Conservation (phyloP, 73 alveolate species). For the Uronychia setigera region DNA sequence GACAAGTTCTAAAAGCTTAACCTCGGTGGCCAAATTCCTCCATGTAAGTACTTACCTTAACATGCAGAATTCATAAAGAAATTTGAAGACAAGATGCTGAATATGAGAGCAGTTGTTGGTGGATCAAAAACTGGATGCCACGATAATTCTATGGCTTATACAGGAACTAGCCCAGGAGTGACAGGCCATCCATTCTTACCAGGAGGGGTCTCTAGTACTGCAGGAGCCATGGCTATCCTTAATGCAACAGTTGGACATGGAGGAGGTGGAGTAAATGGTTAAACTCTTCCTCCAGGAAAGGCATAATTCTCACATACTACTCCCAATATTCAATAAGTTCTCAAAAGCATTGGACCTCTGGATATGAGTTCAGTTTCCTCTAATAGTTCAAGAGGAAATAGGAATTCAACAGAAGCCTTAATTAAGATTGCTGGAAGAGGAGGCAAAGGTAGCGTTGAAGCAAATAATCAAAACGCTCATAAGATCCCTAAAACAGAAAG, state of each 20-base stretch:
- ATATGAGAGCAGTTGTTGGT: background rate
- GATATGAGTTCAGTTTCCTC: slow-evolving; percentile 1
- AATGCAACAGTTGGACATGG: background rate
- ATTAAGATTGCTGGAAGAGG: background rate
- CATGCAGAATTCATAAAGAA: slow-evolving; percentile 35
- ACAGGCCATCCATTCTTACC: background rate
- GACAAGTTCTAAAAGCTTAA: slow-evolving; percentile 35
- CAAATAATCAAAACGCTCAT: background rate
- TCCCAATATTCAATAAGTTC: slow-evolving; percentile 45
- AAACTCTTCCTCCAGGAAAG: background rate
- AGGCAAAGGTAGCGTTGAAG: background rate
- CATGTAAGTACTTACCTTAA: background rate
- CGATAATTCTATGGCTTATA: background rate
- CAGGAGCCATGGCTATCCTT: background rate
- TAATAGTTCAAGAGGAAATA: background rate
- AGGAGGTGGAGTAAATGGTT: background rate
- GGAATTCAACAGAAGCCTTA: background rate
- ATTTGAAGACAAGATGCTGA: slow-evolving; percentile 52
- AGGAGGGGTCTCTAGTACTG: slow-evolving; percentile 1
- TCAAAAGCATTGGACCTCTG: slow-evolving; percentile 11
- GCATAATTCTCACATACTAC: slow-evolving; percentile 43
- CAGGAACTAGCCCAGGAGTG: background rate
- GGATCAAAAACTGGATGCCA: background rate
- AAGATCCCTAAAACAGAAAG: background rate
- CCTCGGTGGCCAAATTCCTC: background rate